Evolutionary conservation across 1,284 basidiomycete species (phyloP).

Genomic region (Afroboletus lepidellus): DNA sequence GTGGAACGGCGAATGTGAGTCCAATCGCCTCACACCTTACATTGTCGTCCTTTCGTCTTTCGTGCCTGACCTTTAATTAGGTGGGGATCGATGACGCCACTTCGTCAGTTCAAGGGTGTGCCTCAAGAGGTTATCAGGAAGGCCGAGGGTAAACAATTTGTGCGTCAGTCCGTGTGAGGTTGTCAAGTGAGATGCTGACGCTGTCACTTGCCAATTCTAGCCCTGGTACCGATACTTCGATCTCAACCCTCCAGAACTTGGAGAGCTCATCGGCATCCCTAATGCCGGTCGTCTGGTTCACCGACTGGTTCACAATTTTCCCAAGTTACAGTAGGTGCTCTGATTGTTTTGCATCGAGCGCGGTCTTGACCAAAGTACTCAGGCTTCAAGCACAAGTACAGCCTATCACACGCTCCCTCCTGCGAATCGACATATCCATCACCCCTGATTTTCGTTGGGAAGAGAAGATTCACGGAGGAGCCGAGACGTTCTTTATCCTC

Average conservation of each 20-base stretch:
- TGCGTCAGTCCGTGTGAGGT: conserved; percentile 37
- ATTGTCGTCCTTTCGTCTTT: background rate
- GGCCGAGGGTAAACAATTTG: conserved; percentile 97
- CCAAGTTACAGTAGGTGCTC: conserved; percentile 78
- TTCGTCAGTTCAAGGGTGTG: conserved; percentile 93
- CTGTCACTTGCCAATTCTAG: conserved; percentile 35
- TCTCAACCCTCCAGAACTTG: conserved; percentile 81
- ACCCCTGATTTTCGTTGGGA: conserved; percentile 98
- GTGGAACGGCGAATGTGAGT: conserved; percentile 82
- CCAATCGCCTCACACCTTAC: no score
- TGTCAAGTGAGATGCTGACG: background rate
- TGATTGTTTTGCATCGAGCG: background rate
- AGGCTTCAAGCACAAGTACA: conserved; percentile 92
- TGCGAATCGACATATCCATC: conserved; percentile 88
- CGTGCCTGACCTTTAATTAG: conserved; percentile 37
- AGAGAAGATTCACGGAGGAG: conserved; percentile 85
- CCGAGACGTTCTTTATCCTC: conserved; percentile 89
- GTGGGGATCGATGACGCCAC: conserved; percentile 97
- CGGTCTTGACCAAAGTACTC: conserved; percentile 4
- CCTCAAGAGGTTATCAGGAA: conserved; percentile 87
- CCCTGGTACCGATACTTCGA: conserved; percentile 98
- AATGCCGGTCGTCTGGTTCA: conserved; percentile 92
- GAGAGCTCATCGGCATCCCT: conserved; percentile 92
- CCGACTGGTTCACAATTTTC: conserved; percentile 95
- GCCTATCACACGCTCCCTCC: conserved; percentile 86